phyloP scores from a whole-genome alignment of 176 grass and related monocot species.

The Otatea glauca region DNA sequence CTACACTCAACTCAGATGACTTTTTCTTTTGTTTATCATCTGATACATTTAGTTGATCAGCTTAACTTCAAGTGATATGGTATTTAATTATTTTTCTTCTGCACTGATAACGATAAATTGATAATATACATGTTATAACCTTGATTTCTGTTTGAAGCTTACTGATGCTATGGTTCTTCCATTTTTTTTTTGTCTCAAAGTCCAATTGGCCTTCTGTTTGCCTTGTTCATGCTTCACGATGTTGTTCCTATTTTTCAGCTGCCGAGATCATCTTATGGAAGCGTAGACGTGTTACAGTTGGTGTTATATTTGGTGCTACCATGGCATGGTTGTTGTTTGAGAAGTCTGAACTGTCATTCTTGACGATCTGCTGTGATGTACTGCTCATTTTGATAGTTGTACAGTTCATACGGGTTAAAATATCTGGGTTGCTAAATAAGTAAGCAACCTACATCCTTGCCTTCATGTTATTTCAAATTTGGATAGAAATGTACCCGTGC shows the following conservation, averaged over 20 bases:
- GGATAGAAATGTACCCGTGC: not conserved
- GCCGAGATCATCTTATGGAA: conserved; percentile 98
- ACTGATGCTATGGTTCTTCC: not conserved
- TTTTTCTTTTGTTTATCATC: not conserved
- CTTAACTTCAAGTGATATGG: not conserved
- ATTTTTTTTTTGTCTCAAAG: conserved; percentile 9
- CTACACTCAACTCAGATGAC: not conserved
- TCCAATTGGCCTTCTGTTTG: conserved; percentile 8
- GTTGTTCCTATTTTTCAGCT: conserved; percentile 55
- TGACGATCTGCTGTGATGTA: conserved; percentile 90
- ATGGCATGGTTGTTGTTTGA: conserved; percentile 85
- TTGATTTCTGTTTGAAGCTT: conserved; percentile 12
- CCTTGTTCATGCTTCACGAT: conserved; percentile 9
- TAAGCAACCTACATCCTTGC: conserved; percentile 41
- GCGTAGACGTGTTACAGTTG: conserved; percentile 53
- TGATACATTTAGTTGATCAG: not conserved
- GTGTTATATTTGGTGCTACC: conserved; percentile 70
- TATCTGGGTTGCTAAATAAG: conserved; percentile 70
- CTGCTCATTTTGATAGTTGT: conserved; percentile 80
- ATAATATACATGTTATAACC: not conserved
- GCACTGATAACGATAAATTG: not conserved
- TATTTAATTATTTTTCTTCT: not conserved
- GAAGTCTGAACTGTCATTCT: conserved; percentile 85
- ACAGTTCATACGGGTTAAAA: conserved; percentile 69
- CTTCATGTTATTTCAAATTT: conserved; percentile 33